phyloP scores from a whole-genome alignment of 202 grass and related monocot species.

The Zizania palustris region DNA sequence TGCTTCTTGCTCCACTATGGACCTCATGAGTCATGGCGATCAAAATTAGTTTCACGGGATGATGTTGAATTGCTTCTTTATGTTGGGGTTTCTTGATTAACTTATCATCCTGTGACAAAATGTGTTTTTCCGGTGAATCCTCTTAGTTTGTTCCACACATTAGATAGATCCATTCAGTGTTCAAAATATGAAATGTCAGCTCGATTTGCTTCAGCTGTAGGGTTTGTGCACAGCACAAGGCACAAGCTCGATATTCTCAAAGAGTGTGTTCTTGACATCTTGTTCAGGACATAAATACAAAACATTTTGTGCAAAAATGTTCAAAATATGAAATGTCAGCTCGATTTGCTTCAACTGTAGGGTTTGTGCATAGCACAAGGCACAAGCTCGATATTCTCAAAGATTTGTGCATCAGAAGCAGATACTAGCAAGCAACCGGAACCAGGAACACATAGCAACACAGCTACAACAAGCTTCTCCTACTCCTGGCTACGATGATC shows the following conservation, averaged over 20 bases:
- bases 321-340: too few relatives aligned
- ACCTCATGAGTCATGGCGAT: neutral
- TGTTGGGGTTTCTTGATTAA: neutral
- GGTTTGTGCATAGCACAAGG: too few relatives aligned
- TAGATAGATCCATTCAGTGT: neutral
- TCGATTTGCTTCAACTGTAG: too few relatives aligned
- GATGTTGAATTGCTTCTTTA: neutral
- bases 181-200: neutral
- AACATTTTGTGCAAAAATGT: neutral
- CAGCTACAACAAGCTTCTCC: too few relatives aligned
- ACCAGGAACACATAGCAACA: too few relatives aligned
- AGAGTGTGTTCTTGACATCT: conserved; percentile 28
- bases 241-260: conserved; percentile 3
- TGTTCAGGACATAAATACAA: conserved; percentile 32
- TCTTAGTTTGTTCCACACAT: neutral
- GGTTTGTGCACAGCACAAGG: neutral
- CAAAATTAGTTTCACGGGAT: conserved; percentile 5
- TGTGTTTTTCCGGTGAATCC: neutral
- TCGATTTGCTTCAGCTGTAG: conserved; percentile 9
- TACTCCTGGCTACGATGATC: too few relatives aligned
- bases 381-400: too few relatives aligned
- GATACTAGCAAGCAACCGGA: too few relatives aligned
- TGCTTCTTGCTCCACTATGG: neutral
- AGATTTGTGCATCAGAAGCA: too few relatives aligned
- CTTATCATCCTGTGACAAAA: neutral